Conservation (phyloP, 768 basidiomycete species). For the Pleurotus eryngii region DNA sequence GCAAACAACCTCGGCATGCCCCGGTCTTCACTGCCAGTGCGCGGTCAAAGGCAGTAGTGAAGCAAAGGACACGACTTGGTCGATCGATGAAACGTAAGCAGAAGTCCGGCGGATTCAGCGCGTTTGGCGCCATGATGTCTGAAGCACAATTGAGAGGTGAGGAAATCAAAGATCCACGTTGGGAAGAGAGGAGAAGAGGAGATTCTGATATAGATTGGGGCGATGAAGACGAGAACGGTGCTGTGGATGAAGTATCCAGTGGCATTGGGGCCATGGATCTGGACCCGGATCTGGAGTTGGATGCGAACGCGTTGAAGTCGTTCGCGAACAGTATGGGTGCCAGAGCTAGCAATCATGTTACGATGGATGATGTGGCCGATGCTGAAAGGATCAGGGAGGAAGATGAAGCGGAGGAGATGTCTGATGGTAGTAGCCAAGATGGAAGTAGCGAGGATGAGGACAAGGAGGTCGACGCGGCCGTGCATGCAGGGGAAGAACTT, state of each 20-base stretch:
- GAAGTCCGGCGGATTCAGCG: slow-evolving; percentile 35
- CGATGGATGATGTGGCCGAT: slow-evolving; percentile 69
- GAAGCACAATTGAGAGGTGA: slow-evolving; percentile 46
- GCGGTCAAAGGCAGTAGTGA: slow-evolving; percentile 19
- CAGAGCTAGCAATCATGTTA: slow-evolving; percentile 44
- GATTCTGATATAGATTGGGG: slow-evolving; percentile 76
- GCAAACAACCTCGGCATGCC: slow-evolving; percentile 16
- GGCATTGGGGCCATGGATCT: slow-evolving; percentile 60
- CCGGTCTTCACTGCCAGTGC: slow-evolving; percentile 25
- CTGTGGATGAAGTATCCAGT: slow-evolving; percentile 17
- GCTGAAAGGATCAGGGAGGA: slow-evolving; percentile 44
- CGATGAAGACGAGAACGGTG: slow-evolving; percentile 31
- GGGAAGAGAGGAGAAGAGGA: slow-evolving; percentile 50
- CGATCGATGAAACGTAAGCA: slow-evolving; percentile 20
- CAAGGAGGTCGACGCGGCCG: slow-evolving; percentile 31
- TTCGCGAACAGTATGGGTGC: slow-evolving; percentile 48
- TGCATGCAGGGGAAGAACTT: slow-evolving; percentile 44
- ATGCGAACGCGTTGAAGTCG: slow-evolving; percentile 45
- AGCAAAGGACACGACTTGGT: slow-evolving; percentile 18
- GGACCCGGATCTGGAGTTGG: slow-evolving; percentile 52
- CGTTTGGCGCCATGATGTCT: slow-evolving; percentile 51
- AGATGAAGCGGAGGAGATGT: slow-evolving; percentile 36
- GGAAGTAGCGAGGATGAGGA: slow-evolving; percentile 28
- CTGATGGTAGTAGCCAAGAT: slow-evolving; percentile 12
- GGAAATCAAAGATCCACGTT: slow-evolving; percentile 36